Evolutionary conservation across 164 flowering plant species (phyloP), one percentile per base, ranked within the genome.

Genomic region (Kingdonia uniflora): DNA sequence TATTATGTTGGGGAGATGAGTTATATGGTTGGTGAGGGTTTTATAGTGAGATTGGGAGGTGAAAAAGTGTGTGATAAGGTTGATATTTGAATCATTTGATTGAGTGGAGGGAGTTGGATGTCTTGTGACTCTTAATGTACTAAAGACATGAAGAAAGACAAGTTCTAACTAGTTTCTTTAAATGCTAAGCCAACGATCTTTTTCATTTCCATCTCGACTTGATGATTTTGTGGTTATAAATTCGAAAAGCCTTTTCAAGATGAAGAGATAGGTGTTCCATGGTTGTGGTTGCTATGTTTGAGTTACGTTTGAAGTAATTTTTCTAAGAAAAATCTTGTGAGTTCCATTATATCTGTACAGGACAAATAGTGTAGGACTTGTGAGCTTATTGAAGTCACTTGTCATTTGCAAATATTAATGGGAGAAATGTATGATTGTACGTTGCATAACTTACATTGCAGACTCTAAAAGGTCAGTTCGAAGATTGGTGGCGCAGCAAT

Each of bases 21-120:
- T 44, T 19, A 15, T 44, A 15, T 47, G n/a, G 51, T 47, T 47
- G 51, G 51, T 47, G 6, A 21, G 44, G 44, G 17, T 41, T 22
- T 20, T 21, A 11, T 47, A 47, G 14, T 13, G 23, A 11, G 22
- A 0, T 19, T 20, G 20, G 16, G 48, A 19, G 19, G 19, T 44
- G 0, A 44, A 17, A 44, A 19, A 16, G 15, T 20, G 25, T 20
- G 51, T 47, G 29, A 21, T 21, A 22, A 47, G 51, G 51, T 47
- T 23, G 29, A 10, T 23, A 22, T 29, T 2, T 12, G 29, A 5
- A 20, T 47, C n/a, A 22, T 29, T 2, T 12, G 29, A 5, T 21
- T 47, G 29, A 17, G 51, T 47, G 51, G 51, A 47, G 23, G 29
- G 5, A 47, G 51, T 47, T 23, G 6, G 23, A 15, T 47, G n/a